Percentiles rank a stretch among this genome's conserved stretches.
These are phyloP conservation scores for Pseudogymnoascus sp. DNA, from an alignment of 2,329 filamentous ascomycete genomes.

Conservation along the genomic window DNA sequence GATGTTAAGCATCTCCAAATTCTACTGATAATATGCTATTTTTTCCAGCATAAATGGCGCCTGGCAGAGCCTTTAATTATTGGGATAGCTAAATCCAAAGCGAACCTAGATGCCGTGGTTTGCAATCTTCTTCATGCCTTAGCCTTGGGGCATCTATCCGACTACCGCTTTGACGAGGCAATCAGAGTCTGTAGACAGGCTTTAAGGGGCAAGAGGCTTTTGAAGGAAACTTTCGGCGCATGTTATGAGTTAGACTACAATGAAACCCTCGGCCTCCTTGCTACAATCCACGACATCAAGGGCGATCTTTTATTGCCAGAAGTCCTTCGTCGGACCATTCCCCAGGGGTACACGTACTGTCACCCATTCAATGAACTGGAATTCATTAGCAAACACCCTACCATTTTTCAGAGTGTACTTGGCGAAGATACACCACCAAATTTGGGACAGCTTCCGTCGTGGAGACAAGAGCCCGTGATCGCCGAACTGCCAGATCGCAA, in stretches of 20 bases:
- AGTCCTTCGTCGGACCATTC: conserved; percentile 16
- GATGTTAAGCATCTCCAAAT: conserved; percentile 16
- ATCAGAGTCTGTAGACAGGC: conserved; percentile 20
- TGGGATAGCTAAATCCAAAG: conserved; percentile 14
- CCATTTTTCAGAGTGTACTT: conserved; percentile 7
- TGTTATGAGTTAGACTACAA: conserved; percentile 15
- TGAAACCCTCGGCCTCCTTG: conserved; percentile 20
- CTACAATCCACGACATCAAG: conserved; percentile 21
- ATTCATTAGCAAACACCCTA: conserved; percentile 12
- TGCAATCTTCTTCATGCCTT: conserved; percentile 23
- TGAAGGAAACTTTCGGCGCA: conserved; percentile 14
- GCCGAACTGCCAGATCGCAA: background rate
- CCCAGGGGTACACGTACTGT: conserved; percentile 1
- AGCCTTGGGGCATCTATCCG: conserved; percentile 18
- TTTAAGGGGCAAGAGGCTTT: conserved; percentile 19
- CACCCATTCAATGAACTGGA: conserved; percentile 11
- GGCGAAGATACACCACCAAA: conserved; percentile 10
- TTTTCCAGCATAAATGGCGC: conserved; percentile 20
- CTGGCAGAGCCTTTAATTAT: conserved; percentile 18
- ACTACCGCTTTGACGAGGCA: conserved; percentile 21
- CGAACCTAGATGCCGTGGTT: conserved; percentile 14
- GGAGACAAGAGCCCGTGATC: background rate
- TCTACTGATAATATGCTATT: conserved; percentile 21
- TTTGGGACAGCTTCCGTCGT: background rate
- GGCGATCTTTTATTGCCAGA: conserved; percentile 22